Conservation (phyloP, 345 rosid species). For the Melastoma malabathricum region DNA sequence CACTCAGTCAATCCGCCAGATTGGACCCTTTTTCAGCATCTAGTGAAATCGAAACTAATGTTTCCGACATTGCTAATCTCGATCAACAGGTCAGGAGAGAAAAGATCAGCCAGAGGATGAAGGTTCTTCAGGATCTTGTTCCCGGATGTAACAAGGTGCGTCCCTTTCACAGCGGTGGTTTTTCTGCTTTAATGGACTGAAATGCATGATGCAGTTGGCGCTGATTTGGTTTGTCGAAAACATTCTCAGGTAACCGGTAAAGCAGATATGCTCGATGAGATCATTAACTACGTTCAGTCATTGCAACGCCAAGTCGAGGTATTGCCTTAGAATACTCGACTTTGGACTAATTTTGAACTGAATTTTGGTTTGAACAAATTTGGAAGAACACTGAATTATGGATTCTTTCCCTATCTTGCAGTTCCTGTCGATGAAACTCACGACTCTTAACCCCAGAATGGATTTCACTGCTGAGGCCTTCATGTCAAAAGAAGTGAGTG, state of each 20-base stretch:
- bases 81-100: constrained; percentile 61
- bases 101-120: constrained; percentile 89
- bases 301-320: constrained; percentile 95
- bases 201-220: too few relatives aligned
- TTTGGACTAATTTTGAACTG: constrained; percentile 1
- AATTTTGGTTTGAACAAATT: too few relatives aligned
- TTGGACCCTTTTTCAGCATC: neutral
- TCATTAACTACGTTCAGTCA: constrained; percentile 93
- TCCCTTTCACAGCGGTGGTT: neutral
- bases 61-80: too few relatives aligned
- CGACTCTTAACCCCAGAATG: constrained; percentile 68
- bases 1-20: neutral
- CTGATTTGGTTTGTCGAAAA: too few relatives aligned
- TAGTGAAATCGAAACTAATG: neutral
- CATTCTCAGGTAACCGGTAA: constrained; percentile 51
- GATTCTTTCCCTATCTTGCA: constrained; percentile 19
- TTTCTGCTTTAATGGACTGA: too few relatives aligned
- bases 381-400: too few relatives aligned
- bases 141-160: constrained; percentile 76
- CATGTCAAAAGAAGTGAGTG: constrained; percentile 54
- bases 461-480: constrained; percentile 49
- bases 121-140: constrained; percentile 88
- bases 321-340: constrained; percentile 1
- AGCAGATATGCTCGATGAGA: constrained; percentile 95
- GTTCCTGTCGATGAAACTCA: constrained; percentile 86